Percentiles rank a stretch among this genome's conserved stretches.
Evolutionary conservation across 768 basidiomycete species (phyloP).

Genomic region (Jaapia argillacea): DNA sequence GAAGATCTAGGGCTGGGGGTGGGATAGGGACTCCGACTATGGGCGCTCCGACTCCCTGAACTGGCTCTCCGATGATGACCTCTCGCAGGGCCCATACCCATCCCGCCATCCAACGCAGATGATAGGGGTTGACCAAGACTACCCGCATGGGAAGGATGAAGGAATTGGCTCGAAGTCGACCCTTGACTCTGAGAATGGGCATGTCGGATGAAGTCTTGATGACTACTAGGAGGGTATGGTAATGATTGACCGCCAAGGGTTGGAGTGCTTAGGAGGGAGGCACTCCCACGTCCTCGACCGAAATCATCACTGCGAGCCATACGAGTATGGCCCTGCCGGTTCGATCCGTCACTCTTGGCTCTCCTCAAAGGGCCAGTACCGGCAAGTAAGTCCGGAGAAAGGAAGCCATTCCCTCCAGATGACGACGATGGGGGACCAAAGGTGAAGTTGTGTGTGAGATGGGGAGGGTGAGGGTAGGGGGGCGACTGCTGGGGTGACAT

Average conservation of each 20-base stretch:
- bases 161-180: constrained; percentile 27
- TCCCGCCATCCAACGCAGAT: constrained; percentile 10
- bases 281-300: too few relatives aligned
- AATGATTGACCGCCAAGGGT: too few relatives aligned
- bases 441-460: neutral
- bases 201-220: constrained; percentile 34
- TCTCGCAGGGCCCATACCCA: constrained; percentile 16
- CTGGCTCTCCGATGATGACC: constrained; percentile 23
- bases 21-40: neutral
- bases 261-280: too few relatives aligned
- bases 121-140: constrained; percentile 28
- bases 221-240: constrained; percentile 23
- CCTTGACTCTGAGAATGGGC: too few relatives aligned
- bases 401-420: neutral
- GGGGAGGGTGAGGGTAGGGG: constrained; percentile 7
- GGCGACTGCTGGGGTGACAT: constrained; percentile 8
- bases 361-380: neutral
- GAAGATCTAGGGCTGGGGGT: neutral
- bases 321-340: neutral
- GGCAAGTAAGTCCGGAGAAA: neutral
- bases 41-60: neutral
- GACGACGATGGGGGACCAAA: neutral
- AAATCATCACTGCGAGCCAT: constrained; percentile 6
- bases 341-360: neutral
- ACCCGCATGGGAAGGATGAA: constrained; percentile 36